Percentiles rank a stretch among this genome's conserved stretches.
These are phyloP conservation scores for Hydrangea macrophylla DNA, from an alignment of 148 eudicot species.

Conservation along the genomic window DNA sequence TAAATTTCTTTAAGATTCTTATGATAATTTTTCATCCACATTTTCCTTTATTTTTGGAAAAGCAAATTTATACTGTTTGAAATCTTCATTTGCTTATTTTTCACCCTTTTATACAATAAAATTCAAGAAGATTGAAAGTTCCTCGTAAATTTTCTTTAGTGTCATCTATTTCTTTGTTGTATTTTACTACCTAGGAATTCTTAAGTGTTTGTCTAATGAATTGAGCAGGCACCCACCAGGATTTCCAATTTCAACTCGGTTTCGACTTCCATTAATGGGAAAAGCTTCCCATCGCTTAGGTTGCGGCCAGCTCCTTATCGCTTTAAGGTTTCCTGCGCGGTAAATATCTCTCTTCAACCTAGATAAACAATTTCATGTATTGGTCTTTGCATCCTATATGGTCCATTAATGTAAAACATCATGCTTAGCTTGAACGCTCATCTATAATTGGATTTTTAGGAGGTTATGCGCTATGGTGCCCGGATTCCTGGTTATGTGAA, in stretches of 20 bases:
- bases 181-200: background rate
- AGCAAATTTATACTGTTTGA: background rate
- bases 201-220: background rate
- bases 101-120: background rate
- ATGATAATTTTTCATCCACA: background rate
- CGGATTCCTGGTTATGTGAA: background rate
- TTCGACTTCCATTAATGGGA: conserved; percentile 27
- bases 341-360: conserved; percentile 11
- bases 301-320: conserved; percentile 18
- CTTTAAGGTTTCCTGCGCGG: conserved; percentile 35
- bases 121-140: background rate
- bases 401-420: background rate
- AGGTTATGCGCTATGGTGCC: too few relatives aligned
- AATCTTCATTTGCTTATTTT: background rate
- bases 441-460: background rate
- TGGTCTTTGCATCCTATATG: background rate
- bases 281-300: conserved; percentile 19
- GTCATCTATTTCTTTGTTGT: background rate
- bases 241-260: conserved; percentile 22
- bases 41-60: background rate
- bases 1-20: background rate
- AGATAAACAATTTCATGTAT: background rate
- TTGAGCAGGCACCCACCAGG: conserved; percentile 19
- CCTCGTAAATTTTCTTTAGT: background rate
- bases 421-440: background rate